Base-by-base conservation (phyloP, 495 filamentous ascomycete species). In the Aspergillus affinis region DNA sequence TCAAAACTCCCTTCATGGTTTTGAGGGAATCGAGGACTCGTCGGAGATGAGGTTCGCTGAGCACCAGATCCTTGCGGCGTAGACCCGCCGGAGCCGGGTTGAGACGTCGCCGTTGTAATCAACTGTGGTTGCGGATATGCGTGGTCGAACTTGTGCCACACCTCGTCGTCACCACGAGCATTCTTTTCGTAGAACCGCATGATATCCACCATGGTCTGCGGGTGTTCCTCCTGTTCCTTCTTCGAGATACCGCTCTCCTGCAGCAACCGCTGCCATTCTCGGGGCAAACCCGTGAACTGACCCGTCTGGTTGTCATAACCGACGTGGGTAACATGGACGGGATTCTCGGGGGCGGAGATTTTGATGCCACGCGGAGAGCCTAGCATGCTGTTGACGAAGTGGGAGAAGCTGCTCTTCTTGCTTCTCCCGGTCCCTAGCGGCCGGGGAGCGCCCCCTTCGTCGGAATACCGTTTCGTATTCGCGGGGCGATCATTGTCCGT, bases 111-210 rank as follows among this genome's bases (percentile, higher is more conserved):
- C 18, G 75, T 75, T 13, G 75, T 66, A 29, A 78, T 75, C 55
- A 84, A 80, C 65, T 76, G 77, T 57, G 85, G 83, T 65, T 80
- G 76, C 49, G 84, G 82, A 67, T 84, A 81, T 30, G 90, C 92
- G 77, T 95, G 86, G 54, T 93, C 90, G 72, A 98, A 96, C 72
- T 98, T 98, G 72, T 97, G 90, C 82, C 92, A 92, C 27, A 93
- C 88, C 64, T 90, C 88, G 70, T 98, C 93, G 60, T 85, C 85
- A 53, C 86, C 87, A 51, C 91, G 91, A 13, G 89, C 87, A 62
- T 90, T 96, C 72, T 96, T 93, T 68, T 96, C 93, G 75, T 95
- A 98, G 72, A 97, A 98, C 49, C 86, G 88, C 75, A 98, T 91
- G 69, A 98, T 92, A 69, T 98, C 90, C 63, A 93, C 86, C 69